Percentiles rank a stretch among this genome's conserved stretches.
These are phyloP conservation scores for Neopestalotiopsis sp. DNA, from an alignment of 2,329 filamentous ascomycete genomes.

Conservation along the genomic window DNA sequence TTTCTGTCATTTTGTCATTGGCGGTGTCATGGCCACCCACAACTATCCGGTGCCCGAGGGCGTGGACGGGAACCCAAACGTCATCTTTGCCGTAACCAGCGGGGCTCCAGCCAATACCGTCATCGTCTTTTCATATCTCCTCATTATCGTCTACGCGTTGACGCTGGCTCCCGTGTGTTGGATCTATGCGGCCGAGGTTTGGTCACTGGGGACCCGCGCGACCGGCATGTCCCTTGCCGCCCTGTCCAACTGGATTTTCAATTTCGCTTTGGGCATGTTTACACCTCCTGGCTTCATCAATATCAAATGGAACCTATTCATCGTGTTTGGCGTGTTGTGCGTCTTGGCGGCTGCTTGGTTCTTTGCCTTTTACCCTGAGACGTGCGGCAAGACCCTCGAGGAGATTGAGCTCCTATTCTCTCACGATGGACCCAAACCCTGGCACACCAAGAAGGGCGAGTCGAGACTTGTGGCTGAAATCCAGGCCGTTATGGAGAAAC, in stretches of 20 bases:
- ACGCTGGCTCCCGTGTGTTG: constrained; percentile 68
- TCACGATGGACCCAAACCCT: constrained; percentile 40
- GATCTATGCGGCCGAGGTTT: constrained; percentile 71
- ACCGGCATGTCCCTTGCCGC: constrained; percentile 64
- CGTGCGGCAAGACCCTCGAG: constrained; percentile 46
- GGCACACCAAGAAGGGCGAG: constrained; percentile 43
- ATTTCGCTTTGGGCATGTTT: constrained; percentile 65
- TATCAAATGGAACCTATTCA: constrained; percentile 58
- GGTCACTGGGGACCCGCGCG: constrained; percentile 65
- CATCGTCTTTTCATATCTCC: constrained; percentile 69
- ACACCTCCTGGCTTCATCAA: constrained; percentile 63
- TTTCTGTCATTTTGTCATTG: constrained; percentile 62
- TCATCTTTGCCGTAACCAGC: constrained; percentile 54
- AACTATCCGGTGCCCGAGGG: constrained; percentile 47
- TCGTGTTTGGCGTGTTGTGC: constrained; percentile 46
- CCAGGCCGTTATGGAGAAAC: constrained; percentile 34
- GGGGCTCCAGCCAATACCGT: constrained; percentile 64
- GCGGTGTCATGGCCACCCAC: constrained; percentile 55
- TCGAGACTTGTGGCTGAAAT: constrained; percentile 36
- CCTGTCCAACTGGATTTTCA: constrained; percentile 61
- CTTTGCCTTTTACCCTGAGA: constrained; percentile 43
- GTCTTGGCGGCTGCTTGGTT: constrained; percentile 39
- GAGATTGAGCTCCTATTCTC: constrained; percentile 43
- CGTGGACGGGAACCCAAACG: constrained; percentile 56
- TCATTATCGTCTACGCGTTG: constrained; percentile 68